A percentile compares a stretch with the other conserved stretches of the same genome.
Conservation (phyloP, 768 basidiomycete species). For the Infundibulicybe gibba region DNA sequence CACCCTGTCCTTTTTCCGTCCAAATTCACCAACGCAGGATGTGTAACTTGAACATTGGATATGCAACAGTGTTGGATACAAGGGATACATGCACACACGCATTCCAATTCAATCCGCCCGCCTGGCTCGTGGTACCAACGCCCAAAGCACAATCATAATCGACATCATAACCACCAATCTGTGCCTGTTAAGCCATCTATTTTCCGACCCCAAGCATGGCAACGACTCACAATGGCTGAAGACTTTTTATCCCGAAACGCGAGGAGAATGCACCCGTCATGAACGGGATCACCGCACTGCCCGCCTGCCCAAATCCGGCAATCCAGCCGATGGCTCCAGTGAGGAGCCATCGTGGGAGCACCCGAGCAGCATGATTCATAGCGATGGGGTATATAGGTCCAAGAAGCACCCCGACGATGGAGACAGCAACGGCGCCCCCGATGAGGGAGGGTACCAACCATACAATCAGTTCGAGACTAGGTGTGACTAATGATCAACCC, state of each 20-base stretch:
- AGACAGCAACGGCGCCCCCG: conserved; percentile 43
- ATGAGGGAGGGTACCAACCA: conserved; percentile 49
- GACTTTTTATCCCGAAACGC: conserved; percentile 34
- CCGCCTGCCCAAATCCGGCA: conserved; percentile 46
- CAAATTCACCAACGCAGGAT: too few species aligned
- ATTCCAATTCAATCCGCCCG: too few species aligned
- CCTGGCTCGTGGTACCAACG: conserved; percentile 35
- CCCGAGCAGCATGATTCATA: conserved; percentile 49
- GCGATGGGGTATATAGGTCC: conserved; percentile 55
- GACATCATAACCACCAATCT: conserved; percentile 63
- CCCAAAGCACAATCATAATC: conserved; percentile 54
- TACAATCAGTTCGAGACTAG: conserved; percentile 44
- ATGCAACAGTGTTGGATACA: too few species aligned
- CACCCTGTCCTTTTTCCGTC: too few species aligned
- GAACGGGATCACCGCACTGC: conserved; percentile 49
- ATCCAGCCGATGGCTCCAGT: conserved; percentile 45
- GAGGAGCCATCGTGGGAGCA: conserved; percentile 55
- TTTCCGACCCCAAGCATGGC: background rate
- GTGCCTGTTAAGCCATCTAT: background rate
- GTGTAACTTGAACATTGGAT: too few species aligned
- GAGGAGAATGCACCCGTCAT: conserved; percentile 42
- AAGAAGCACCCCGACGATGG: conserved; percentile 46
- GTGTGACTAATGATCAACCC: background rate
- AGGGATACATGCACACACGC: too few species aligned
- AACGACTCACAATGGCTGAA: conserved; percentile 46